These are phyloP conservation scores for Hypoxylon sp. DNA, from an alignment of 2,329 filamentous ascomycete species.

Conservation along the genomic window DNA sequence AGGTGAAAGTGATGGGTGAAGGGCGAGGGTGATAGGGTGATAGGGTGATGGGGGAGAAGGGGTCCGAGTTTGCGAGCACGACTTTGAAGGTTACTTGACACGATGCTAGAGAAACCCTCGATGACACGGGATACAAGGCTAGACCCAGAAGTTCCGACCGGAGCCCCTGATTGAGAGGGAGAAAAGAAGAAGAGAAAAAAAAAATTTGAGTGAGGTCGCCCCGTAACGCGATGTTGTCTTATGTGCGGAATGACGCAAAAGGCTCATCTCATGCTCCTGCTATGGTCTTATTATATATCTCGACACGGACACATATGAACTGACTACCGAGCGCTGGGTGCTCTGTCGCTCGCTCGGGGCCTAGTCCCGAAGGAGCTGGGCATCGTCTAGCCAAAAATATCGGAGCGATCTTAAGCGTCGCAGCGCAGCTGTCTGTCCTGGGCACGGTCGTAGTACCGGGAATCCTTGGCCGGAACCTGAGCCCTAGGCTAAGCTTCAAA, in stretches of 20 bases:
- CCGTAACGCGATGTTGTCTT: conserved; percentile 32
- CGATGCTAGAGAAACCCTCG: conserved; percentile 11
- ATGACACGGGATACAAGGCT: conserved; percentile 17
- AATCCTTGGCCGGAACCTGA: conserved; percentile 39
- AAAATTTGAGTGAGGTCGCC: conserved; percentile 4
- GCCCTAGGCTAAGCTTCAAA: conserved; percentile 42
- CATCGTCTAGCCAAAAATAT: conserved; percentile 44
- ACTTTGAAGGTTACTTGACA: conserved; percentile 8
- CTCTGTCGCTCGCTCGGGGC: conserved; percentile 22
- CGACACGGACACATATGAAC: neutral
- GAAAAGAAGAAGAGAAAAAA: conserved; percentile 5
- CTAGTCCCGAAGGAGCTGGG: conserved; percentile 41
- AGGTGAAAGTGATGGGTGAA: neutral
- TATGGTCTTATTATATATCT: conserved; percentile 24
- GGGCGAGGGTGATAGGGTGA: too few relatives aligned
- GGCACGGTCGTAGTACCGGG: conserved; percentile 40
- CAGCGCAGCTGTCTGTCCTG: conserved; percentile 46
- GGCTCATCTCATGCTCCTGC: conserved; percentile 6
- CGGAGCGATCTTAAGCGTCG: conserved; percentile 43
- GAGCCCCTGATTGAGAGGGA: conserved; percentile 39
- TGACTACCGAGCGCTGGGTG: conserved; percentile 34
- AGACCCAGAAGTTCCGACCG: conserved; percentile 40
- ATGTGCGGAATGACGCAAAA: conserved; percentile 37
- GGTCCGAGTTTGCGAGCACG: conserved; percentile 15
- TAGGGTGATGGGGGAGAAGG: too few relatives aligned